Percentiles rank a stretch among this genome's conserved stretches.
phyloP scores from a whole-genome alignment of 2,329 filamentous ascomycete species.

The Harringtonia lauricola region DNA sequence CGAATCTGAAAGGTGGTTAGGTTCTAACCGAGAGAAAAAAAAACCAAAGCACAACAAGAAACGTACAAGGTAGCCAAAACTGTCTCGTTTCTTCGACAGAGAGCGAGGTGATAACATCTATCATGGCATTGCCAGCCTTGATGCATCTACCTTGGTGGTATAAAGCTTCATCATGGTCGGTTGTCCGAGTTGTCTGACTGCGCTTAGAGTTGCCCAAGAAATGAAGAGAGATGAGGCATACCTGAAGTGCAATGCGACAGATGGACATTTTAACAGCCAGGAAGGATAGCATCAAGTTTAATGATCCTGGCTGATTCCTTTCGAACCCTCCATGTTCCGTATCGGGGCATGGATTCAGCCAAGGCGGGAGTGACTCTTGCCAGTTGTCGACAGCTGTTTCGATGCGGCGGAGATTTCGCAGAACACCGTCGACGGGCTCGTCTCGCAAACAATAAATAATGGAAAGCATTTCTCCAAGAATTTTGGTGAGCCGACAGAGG shows the following conservation, averaged over 20 bases:
- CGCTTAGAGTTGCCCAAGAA: not conserved
- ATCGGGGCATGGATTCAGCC: slow-evolving; percentile 3
- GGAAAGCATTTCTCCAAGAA: slow-evolving; percentile 1
- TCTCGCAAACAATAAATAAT: not conserved
- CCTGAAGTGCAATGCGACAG: slow-evolving; percentile 2
- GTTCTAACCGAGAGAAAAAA: not conserved
- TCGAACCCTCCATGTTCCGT: not conserved
- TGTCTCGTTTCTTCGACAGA: not conserved
- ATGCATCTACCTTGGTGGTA: slow-evolving; percentile 2
- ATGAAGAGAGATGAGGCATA: not conserved
- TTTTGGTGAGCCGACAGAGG: slow-evolving; percentile 1
- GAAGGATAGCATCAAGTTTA: slow-evolving; percentile 1
- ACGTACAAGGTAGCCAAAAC: slow-evolving; percentile 5
- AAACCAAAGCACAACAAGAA: not conserved
- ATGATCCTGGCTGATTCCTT: not conserved
- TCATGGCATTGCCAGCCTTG: slow-evolving; percentile 2
- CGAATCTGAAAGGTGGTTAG: not conserved
- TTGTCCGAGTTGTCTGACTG: not conserved
- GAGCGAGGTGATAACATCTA: not conserved
- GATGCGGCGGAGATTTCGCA: slow-evolving; percentile 1
- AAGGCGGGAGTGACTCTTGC: slow-evolving; percentile 1
- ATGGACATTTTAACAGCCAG: slow-evolving; percentile 2
- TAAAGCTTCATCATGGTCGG: slow-evolving; percentile 3
- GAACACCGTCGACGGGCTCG: not conserved
- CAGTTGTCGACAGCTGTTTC: slow-evolving; percentile 2